phyloP scores from a whole-genome alignment of 73 alveolate genomes.

The Stentor coeruleus region DNA sequence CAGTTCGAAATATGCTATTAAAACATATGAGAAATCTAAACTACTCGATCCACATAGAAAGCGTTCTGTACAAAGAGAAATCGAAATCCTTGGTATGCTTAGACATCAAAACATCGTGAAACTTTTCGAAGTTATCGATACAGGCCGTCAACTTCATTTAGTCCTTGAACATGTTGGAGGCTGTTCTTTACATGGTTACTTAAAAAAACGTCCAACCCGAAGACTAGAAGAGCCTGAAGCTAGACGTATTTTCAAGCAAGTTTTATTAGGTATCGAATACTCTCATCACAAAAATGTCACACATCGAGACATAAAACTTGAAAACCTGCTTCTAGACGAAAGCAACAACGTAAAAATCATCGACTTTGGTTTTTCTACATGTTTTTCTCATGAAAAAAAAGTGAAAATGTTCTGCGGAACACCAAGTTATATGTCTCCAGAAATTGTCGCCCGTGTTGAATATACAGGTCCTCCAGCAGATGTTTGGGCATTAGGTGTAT shows the following conservation, averaged over 20 bases:
- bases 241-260: conserved; percentile 62
- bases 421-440: conserved; percentile 89
- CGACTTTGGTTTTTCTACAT: conserved; percentile 86
- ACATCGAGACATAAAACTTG: conserved; percentile 90
- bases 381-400: conserved; percentile 41
- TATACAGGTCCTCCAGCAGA: conserved; percentile 60
- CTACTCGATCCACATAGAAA: conserved; percentile 43
- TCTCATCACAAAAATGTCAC: conserved; percentile 77
- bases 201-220: conserved; percentile 50
- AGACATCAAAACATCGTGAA: conserved; percentile 74
- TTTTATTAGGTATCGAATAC: conserved; percentile 73
- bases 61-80: conserved; percentile 47
- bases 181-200: conserved; percentile 71
- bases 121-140: conserved; percentile 71
- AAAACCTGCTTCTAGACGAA: conserved; percentile 70
- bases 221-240: conserved; percentile 75
- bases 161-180: conserved; percentile 81
- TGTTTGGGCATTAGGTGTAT: conserved; percentile 83
- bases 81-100: conserved; percentile 45
- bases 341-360: conserved; percentile 65
- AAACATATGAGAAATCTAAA: conserved; percentile 50
- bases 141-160: conserved; percentile 57
- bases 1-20: conserved; percentile 36
- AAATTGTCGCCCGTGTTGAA: conserved; percentile 57
- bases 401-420: conserved; percentile 85